Base-by-base conservation (phyloP, 768 basidiomycete species). In the Pleurotus cornucopiae region DNA sequence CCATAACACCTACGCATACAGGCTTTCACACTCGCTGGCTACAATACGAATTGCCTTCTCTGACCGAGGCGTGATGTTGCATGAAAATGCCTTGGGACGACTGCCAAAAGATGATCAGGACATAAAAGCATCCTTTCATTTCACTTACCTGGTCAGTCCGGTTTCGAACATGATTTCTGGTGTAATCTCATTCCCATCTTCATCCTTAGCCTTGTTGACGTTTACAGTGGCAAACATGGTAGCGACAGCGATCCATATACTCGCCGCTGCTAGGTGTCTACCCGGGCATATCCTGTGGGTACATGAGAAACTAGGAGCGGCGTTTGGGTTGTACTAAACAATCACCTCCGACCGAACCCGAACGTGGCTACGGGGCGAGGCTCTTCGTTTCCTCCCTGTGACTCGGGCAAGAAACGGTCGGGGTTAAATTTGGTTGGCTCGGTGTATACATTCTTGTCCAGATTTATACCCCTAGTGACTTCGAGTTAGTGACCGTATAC, bases 281-380 rank as follows among this genome's bases (percentile, higher is more conserved):
- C 84, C 82, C 3, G 83, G 81, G 60, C 84, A 85, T 51, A 76
- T 71, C 55, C 79, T 80, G 56, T 12, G 18, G 21, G 13, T 7
- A 20, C 14, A 30, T 30, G 6, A 30, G 30, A 7, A 30, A 1
- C 7, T 6, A 30, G 9, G 30, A 30, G 30, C 6, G 1, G 30
- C 30, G 30, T 30, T 30, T 30, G 30, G 6, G 30, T 6, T 7
- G 26, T 26, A 26, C 26, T 26, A 26, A 26, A 26, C 18, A 45
- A 18, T 7, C 44, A 47, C 46, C 46, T 47, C 2, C 46, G n/a
- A 62, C 20, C 60, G 11, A 68, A 71, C 12, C 70, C 70, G 52
- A 66, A 70, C 9, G 57, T 57, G n/a, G 59, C 59, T 5, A 58
- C 14, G 20, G 63, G 64, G 49, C 60, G 57, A 23, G 68, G 67